Conservation (phyloP, 73 alveolate genomes). For the Uronychia setigera region DNA sequence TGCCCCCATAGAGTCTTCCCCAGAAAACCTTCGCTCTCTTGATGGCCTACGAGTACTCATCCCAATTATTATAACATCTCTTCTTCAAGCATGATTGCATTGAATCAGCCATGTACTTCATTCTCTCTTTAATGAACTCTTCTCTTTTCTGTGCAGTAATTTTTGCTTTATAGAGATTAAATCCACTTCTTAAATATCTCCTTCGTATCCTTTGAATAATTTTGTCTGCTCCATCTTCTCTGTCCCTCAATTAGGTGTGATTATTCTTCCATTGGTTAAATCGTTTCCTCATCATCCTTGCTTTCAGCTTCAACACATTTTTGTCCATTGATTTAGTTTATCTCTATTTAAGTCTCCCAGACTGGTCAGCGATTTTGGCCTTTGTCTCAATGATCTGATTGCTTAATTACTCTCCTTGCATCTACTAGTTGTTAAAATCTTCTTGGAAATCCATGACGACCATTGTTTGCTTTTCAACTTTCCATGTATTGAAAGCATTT, state of each 20-base stretch:
- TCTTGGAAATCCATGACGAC: conserved; percentile 2
- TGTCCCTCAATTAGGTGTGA: background rate
- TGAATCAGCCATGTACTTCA: background rate
- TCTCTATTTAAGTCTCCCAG: conserved; percentile 15
- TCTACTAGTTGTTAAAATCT: background rate
- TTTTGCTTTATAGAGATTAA: conserved; percentile 6
- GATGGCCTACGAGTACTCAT: background rate
- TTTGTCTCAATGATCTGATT: conserved; percentile 5
- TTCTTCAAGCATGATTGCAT: conserved; percentile 8
- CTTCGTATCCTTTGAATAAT: conserved; percentile 16
- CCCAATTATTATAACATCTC: conserved; percentile 8
- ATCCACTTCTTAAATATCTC: conserved; percentile 32
- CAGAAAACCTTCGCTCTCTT: conserved; percentile 30
- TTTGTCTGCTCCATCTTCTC: conserved; percentile 45
- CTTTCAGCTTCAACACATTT: conserved; percentile 5
- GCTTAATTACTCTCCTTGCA: conserved; percentile 2
- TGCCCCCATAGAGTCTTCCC: conserved; percentile 13
- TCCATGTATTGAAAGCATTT: conserved; percentile 45
- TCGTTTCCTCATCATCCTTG: conserved; percentile 8
- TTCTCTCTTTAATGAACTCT: conserved; percentile 15
- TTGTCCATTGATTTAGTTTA: background rate
- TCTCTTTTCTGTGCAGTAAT: conserved; percentile 8
- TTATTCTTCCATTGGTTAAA: conserved; percentile 37
- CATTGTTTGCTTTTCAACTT: background rate
- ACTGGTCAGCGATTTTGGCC: conserved; percentile 3